Conservation (phyloP, 2,329 filamentous ascomycete genomes). For the Ambrosiella beaveri region DNA sequence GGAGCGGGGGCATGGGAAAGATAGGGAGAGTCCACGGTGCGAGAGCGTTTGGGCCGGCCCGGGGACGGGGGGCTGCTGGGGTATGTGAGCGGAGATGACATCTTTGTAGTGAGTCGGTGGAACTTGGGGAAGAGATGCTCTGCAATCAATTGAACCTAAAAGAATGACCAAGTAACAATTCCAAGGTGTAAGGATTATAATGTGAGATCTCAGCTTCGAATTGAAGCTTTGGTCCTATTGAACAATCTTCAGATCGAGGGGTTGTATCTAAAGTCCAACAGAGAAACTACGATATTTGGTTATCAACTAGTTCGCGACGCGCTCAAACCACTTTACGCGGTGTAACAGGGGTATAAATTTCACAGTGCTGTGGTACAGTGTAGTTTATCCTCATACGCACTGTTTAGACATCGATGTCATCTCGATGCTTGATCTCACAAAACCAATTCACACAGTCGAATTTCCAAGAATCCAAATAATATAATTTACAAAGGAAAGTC, state of each 20-base stretch:
- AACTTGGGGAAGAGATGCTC: not conserved
- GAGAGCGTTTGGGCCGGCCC: conserved; percentile 11
- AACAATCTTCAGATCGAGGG: too few species aligned
- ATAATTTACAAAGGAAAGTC: not conserved
- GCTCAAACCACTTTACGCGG: conserved; percentile 8
- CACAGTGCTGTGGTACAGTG: not conserved
- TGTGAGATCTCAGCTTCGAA: not conserved
- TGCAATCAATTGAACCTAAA: not conserved
- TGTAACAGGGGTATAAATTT: not conserved
- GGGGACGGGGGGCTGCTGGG: conserved; percentile 13
- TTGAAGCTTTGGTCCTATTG: not conserved
- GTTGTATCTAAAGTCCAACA: not conserved
- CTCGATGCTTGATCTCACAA: too few species aligned
- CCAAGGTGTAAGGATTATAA: too few species aligned
- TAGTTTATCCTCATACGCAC: not conserved
- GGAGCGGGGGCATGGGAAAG: not conserved
- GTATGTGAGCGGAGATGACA: conserved; percentile 13
- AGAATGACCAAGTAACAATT: not conserved
- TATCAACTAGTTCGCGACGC: conserved; percentile 3
- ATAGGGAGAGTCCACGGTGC: conserved; percentile 9
- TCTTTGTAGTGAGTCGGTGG: not conserved
- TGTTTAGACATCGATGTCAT: not conserved
- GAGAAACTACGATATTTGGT: not conserved
- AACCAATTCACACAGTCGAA: too few species aligned
- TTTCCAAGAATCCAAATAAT: too few species aligned